Conservation (phyloP, 129 eudicot species). For the sunflower (Helianthus annuus) region DNA sequence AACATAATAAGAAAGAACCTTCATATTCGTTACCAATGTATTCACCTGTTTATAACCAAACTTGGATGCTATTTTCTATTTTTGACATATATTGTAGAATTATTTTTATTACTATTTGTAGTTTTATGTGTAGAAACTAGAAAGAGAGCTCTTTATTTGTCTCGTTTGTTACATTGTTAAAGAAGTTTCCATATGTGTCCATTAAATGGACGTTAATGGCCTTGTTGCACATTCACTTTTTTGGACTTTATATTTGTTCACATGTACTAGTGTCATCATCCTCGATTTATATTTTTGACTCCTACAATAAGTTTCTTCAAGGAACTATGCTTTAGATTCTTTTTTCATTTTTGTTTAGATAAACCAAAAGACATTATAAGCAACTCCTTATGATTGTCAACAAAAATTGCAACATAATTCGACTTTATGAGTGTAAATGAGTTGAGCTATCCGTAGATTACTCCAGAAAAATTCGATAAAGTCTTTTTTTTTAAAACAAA, state of each 20-base stretch:
- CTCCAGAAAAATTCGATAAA: not conserved
- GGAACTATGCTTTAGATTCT: not conserved
- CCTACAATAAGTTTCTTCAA: constrained; percentile 7
- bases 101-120: too few species aligned
- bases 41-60: too few species aligned
- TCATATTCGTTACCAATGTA: too few species aligned
- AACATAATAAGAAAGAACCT: too few species aligned
- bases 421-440: not conserved
- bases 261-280: constrained; percentile 8
- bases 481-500: too few species aligned
- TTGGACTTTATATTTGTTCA: constrained; percentile 19
- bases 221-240: constrained; percentile 24
- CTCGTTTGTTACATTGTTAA: not conserved
- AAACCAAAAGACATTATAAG: too few species aligned
- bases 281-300: not conserved
- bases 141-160: not conserved
- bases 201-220: constrained; percentile 10
- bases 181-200: constrained; percentile 1
- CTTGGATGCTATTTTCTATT: too few species aligned
- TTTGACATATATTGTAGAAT: too few species aligned
- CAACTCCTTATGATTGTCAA: too few species aligned
- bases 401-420: not conserved
- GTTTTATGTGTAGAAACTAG: too few species aligned
- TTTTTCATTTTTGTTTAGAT: not conserved
- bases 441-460: not conserved